Conservation (phyloP, 768 basidiomycete species). For the Agaricus sinodeliciosus region DNA sequence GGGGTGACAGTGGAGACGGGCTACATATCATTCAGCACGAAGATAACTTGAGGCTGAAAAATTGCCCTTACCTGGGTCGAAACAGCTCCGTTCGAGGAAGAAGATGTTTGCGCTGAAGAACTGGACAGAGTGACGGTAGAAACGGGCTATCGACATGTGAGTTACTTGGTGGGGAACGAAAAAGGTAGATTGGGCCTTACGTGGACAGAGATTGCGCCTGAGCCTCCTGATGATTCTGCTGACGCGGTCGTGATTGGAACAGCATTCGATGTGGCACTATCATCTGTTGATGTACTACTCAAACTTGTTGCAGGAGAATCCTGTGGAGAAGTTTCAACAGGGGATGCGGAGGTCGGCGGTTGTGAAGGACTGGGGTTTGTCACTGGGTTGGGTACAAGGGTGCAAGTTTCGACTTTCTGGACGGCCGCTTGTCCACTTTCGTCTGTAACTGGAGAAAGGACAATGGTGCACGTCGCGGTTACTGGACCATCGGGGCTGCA, state of each 20-base stretch:
- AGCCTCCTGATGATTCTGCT: neutral
- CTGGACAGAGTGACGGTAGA: constrained; percentile 12
- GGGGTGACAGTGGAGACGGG: constrained; percentile 1
- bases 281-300: constrained; percentile 8
- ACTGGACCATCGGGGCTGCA: constrained; percentile 39
- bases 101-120: neutral
- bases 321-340: constrained; percentile 9
- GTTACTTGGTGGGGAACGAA: neutral
- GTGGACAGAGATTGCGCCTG: neutral
- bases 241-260: neutral
- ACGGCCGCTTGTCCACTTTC: constrained; percentile 42
- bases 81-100: neutral
- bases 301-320: constrained; percentile 3
- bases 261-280: constrained; percentile 7
- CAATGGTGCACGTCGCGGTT: constrained; percentile 53
- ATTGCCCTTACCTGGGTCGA: neutral
- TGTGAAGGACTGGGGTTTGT: constrained; percentile 1
- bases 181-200: neutral
- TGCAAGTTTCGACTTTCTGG: constrained; percentile 48
- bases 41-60: neutral
- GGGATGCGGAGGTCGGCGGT: neutral
- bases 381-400: constrained; percentile 24
- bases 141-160: neutral
- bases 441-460: constrained; percentile 48
- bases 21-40: neutral